Percentiles rank a stretch among this genome's conserved stretches.
phyloP scores from a whole-genome alignment of 1,284 basidiomycete species.

The Ceratobasidium sp. region DNA sequence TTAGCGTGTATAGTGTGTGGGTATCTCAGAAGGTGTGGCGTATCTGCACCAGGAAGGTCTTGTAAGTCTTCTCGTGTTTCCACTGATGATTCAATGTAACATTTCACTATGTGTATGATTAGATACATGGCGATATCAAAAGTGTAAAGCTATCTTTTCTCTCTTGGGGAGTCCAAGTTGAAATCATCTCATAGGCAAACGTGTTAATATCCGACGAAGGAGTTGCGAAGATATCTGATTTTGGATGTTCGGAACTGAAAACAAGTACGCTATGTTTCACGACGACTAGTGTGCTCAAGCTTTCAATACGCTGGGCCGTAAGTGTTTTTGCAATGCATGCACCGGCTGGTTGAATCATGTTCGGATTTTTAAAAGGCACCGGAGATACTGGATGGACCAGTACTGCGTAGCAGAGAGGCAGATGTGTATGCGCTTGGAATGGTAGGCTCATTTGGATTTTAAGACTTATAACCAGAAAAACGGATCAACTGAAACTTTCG shows the following conservation, averaged over 20 bases:
- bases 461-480: no score
- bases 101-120: not conserved
- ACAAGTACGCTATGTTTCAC: not conserved
- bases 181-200: not conserved
- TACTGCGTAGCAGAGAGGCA: not conserved
- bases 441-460: not conserved
- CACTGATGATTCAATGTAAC: no score
- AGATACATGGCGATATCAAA: conserved; percentile 13
- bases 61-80: not conserved
- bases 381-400: not conserved
- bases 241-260: not conserved
- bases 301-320: conserved; percentile 10
- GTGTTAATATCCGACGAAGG: not conserved
- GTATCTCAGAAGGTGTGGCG: not conserved
- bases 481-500: no score
- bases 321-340: not conserved
- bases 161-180: not conserved
- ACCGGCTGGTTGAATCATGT: not conserved
- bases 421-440: conserved; percentile 29
- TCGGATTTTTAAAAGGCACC: not conserved
- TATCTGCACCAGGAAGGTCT: not conserved
- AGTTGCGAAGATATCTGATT: not conserved
- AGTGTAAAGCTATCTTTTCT: not conserved
- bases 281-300: not conserved
- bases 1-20: not conserved